These are phyloP conservation scores for Hansfordia pulvinata DNA, from an alignment of 2,329 filamentous ascomycete genomes.

Conservation along the genomic window DNA sequence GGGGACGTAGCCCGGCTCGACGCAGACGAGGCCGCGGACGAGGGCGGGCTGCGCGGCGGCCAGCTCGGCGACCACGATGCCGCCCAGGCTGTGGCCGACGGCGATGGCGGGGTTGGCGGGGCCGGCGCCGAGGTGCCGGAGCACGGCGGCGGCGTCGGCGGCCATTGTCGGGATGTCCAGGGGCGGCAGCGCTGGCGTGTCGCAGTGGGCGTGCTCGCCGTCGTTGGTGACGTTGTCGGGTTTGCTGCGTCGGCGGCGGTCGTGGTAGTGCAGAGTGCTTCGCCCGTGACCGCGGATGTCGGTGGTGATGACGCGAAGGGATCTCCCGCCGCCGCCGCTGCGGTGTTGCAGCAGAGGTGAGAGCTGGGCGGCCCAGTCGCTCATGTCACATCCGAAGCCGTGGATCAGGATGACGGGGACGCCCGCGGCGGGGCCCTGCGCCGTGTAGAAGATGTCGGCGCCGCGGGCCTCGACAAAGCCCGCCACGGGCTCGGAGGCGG, in stretches of 20 bases:
- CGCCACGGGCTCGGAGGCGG: too few species aligned
- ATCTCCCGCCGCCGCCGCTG: too few species aligned
- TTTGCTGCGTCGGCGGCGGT: neutral
- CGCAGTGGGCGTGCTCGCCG: neutral
- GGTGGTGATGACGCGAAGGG: conserved; percentile 2
- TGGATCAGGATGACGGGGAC: conserved; percentile 3
- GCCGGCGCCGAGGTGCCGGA: conserved; percentile 1
- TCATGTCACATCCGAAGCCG: conserved; percentile 2
- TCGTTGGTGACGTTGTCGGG: too few species aligned
- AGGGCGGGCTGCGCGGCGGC: neutral
- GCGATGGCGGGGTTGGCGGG: conserved; percentile 2
- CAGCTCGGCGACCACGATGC: conserved; percentile 1
- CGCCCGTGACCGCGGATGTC: conserved; percentile 4
- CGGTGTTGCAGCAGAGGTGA: conserved; percentile 1
- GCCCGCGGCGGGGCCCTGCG: conserved; percentile 1
- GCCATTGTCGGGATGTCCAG: conserved; percentile 2
- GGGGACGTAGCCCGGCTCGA: conserved; percentile 2
- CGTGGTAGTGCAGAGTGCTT: neutral
- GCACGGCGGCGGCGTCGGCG: conserved; percentile 2
- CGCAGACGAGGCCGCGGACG: conserved; percentile 1
- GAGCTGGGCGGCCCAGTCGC: conserved; percentile 3
- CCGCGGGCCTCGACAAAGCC: neutral
- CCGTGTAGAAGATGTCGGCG: conserved; percentile 3
- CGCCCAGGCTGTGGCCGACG: conserved; percentile 4
- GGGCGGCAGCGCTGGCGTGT: conserved; percentile 1